These are phyloP conservation scores for Podila epicladia DNA, from an alignment of 192 early-diverging fungal genomes.

Conservation along the genomic window DNA sequence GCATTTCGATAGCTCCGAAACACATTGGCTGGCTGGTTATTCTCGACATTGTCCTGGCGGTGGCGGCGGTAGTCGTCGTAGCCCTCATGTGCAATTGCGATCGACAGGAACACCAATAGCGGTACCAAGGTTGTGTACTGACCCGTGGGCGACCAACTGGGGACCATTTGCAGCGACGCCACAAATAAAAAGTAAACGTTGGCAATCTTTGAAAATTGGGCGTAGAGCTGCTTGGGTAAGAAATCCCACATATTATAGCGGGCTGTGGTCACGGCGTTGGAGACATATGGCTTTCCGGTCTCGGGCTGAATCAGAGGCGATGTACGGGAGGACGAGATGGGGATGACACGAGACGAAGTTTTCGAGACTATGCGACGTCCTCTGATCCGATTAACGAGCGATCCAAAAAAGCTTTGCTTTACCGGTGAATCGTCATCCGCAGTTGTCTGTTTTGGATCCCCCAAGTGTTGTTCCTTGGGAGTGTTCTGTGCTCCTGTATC, in stretches of 20 bases:
- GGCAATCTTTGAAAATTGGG: slow-evolving; percentile 76
- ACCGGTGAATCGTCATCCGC: not conserved
- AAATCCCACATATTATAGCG: slow-evolving; percentile 69
- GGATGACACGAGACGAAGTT: slow-evolving; percentile 25
- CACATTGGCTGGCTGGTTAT: slow-evolving; percentile 67
- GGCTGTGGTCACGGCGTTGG: slow-evolving; percentile 70
- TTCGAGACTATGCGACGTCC: slow-evolving; percentile 19
- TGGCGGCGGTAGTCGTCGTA: slow-evolving; percentile 78
- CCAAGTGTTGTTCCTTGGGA: not conserved
- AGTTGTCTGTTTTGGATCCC: not conserved
- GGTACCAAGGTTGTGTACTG: slow-evolving; percentile 82
- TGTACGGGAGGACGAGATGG: slow-evolving; percentile 25
- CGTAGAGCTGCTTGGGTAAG: slow-evolving; percentile 68
- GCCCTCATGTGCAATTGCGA: slow-evolving; percentile 83
- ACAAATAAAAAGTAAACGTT: slow-evolving; percentile 78
- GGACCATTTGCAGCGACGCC: slow-evolving; percentile 65
- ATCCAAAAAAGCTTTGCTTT: slow-evolving; percentile 1
- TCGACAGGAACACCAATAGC: slow-evolving; percentile 74
- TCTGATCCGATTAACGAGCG: slow-evolving; percentile 7
- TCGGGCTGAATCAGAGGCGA: slow-evolving; percentile 52
- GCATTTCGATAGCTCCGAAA: slow-evolving; percentile 61
- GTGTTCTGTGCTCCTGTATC: no score
- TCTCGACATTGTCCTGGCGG: slow-evolving; percentile 70
- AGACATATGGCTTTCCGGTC: slow-evolving; percentile 59
- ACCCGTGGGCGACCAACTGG: slow-evolving; percentile 80